Conservation (phyloP, 2,329 filamentous ascomycete genomes). For the Pyrenophora graminea region DNA sequence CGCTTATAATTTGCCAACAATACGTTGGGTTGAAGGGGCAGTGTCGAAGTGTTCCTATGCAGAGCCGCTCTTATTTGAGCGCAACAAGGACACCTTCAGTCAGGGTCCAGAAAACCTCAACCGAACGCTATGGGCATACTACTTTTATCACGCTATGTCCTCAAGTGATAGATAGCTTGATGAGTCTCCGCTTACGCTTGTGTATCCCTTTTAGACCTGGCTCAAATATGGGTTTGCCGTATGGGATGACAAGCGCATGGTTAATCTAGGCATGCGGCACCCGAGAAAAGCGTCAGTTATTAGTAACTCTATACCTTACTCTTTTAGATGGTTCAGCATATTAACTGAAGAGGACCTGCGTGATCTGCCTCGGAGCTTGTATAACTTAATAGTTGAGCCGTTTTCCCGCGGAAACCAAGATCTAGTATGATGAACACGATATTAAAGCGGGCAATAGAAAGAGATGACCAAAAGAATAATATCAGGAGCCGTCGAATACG, state of each 20-base stretch:
- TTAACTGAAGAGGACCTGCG: neutral
- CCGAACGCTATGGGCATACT: conserved; percentile 1
- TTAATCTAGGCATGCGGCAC: conserved; percentile 11
- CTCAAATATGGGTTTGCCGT: conserved; percentile 15
- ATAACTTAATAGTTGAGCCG: neutral
- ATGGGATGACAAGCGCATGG: conserved; percentile 17
- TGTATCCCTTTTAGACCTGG: conserved; percentile 5
- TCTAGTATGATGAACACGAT: neutral
- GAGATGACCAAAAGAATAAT: neutral
- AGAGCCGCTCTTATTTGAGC: conserved; percentile 3
- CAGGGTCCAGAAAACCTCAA: conserved; percentile 9
- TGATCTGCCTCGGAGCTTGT: neutral
- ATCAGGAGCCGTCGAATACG: no score
- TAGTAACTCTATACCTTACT: conserved; percentile 3
- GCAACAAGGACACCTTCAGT: conserved; percentile 7
- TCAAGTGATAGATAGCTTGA: conserved; percentile 2
- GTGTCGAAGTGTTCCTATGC: neutral
- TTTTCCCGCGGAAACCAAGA: neutral
- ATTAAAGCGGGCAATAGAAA: neutral
- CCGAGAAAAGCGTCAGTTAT: neutral
- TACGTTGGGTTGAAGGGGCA: neutral
- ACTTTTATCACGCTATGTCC: conserved; percentile 2
- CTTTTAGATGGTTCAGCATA: conserved; percentile 3
- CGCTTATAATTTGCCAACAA: neutral
- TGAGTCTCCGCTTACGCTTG: neutral